Evolutionary conservation across 192 early-diverging fungal species (phyloP), one percentile per base, ranked within the genome.

Genomic region (Podila minutissima): DNA sequence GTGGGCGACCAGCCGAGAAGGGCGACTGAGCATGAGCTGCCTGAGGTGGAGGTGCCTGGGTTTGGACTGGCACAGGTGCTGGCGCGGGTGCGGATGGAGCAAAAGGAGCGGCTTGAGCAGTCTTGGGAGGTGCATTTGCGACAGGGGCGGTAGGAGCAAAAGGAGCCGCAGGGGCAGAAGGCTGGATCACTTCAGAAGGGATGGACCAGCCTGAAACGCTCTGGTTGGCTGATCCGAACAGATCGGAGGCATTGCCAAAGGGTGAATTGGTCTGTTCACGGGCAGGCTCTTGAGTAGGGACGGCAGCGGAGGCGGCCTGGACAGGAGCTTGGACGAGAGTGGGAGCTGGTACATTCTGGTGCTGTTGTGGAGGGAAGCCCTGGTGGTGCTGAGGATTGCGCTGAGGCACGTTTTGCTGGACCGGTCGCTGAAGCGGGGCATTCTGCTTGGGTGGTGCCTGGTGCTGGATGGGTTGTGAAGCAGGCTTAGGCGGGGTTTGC

Each of bases 221-320:
- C 26, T 79, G 75, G 32, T 19, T 32, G 28, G 50, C 62, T 15
- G 75, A 62, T 63, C 75, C 75, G 63, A 79, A 79, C 51, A 79
- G 66, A 79, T 79, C 75, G 33, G 74, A 63, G 5, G 74, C 67
- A 48, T 60, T 46, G 38, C 50, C 74, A 37, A 75, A 75, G 9
- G 74, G 51, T 0, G 74, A 75, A 41, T 32, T 64, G 32, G 60
- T 69, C 66, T 68, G 74, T 17, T 68, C 73, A n/a, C 60, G 35
- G 3, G 53, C 49, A 24, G 50, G 49, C n/a, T 57, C 9, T 9
- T 63, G 26, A 35, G 57, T 59, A 37, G 66, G 53, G 53, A 26
- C 5, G 11, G 22, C 8, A 55, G 53, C 53, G 3, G 53, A 22
- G 11, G 20, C 37, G 19, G 33, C 29, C 13, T 24, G 24, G 6